phyloP scores from a whole-genome alignment of 2,329 filamentous ascomycete genomes.

The Zarea fungicola region DNA sequence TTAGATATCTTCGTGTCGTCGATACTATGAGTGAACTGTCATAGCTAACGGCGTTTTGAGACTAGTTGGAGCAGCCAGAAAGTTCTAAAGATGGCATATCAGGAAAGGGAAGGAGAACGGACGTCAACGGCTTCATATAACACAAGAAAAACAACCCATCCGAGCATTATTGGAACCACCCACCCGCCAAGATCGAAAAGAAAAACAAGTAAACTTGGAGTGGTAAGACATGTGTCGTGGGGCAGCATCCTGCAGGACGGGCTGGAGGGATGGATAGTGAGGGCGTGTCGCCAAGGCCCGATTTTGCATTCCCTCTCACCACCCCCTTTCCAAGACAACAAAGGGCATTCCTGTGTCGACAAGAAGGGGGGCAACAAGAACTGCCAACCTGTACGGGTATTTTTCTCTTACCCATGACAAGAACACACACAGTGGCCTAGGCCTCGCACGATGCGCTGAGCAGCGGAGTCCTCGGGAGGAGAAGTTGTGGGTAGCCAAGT shows the following conservation, averaged over 20 bases:
- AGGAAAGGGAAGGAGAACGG: neutral
- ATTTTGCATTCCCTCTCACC: conserved; percentile 9
- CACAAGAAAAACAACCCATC: neutral
- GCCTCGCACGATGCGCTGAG: too few species aligned
- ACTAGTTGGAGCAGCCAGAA: neutral
- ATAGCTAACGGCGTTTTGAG: too few species aligned
- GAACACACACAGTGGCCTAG: too few species aligned
- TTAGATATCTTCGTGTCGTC: neutral
- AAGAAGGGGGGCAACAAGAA: neutral
- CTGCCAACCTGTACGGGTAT: neutral
- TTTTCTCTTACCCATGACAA: too few species aligned
- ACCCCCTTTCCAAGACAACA: conserved; percentile 9
- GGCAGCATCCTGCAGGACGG: conserved; percentile 4
- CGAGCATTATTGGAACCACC: neutral
- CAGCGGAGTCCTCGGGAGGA: too few species aligned
- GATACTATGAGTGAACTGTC: neutral
- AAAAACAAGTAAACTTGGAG: conserved; percentile 5
- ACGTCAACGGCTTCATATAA: conserved; percentile 3
- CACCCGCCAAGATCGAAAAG: conserved; percentile 4
- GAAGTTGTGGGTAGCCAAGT: too few species aligned
- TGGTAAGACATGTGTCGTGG: conserved; percentile 9
- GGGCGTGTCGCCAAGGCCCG: too few species aligned
- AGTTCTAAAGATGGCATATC: neutral
- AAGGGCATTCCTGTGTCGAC: conserved; percentile 6
- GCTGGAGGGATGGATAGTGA: neutral